Conservation (phyloP, 805 yeast species). For the Yamadazyma philogaea region DNA sequence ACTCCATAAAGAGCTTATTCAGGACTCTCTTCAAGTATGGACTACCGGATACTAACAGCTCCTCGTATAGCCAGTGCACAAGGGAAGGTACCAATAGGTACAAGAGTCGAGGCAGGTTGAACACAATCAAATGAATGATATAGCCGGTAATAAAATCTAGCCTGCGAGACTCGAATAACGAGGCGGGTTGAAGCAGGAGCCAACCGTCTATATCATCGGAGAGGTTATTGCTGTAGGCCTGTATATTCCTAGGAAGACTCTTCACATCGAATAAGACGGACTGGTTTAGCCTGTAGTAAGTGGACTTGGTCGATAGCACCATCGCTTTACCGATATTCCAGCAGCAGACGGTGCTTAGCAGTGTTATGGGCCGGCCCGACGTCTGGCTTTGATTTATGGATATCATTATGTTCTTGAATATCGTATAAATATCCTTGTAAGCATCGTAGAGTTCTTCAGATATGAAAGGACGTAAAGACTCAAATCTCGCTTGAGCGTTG, state of each 20-base stretch:
- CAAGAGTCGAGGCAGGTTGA: slow-evolving; percentile 31
- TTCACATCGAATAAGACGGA: slow-evolving; percentile 24
- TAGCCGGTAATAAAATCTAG: slow-evolving; percentile 32
- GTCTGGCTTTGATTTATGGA: not conserved
- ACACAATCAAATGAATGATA: slow-evolving; percentile 30
- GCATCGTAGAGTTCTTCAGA: slow-evolving; percentile 25
- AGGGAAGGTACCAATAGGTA: slow-evolving; percentile 33
- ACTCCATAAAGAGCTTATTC: slow-evolving; percentile 21
- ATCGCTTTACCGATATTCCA: slow-evolving; percentile 32
- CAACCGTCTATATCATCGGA: slow-evolving; percentile 36
- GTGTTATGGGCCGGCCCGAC: not conserved
- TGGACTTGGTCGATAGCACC: slow-evolving; percentile 31
- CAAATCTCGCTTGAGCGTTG: slow-evolving; percentile 22
- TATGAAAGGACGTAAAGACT: slow-evolving; percentile 23
- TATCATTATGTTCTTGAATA: slow-evolving; percentile 26
- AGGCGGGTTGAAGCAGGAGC: slow-evolving; percentile 32
- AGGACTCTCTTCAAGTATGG: slow-evolving; percentile 10
- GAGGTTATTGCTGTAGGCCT: slow-evolving; percentile 21
- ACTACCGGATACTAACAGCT: slow-evolving; percentile 11
- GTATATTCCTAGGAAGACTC: slow-evolving; percentile 23
- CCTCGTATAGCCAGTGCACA: slow-evolving; percentile 37
- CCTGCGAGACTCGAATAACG: slow-evolving; percentile 20
- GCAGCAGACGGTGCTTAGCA: slow-evolving; percentile 15
- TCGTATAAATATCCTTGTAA: slow-evolving; percentile 30
- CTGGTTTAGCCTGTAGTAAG: slow-evolving; percentile 32